Conservation (phyloP, 2,329 filamentous ascomycete species). For the Ascochyta rabiei region DNA sequence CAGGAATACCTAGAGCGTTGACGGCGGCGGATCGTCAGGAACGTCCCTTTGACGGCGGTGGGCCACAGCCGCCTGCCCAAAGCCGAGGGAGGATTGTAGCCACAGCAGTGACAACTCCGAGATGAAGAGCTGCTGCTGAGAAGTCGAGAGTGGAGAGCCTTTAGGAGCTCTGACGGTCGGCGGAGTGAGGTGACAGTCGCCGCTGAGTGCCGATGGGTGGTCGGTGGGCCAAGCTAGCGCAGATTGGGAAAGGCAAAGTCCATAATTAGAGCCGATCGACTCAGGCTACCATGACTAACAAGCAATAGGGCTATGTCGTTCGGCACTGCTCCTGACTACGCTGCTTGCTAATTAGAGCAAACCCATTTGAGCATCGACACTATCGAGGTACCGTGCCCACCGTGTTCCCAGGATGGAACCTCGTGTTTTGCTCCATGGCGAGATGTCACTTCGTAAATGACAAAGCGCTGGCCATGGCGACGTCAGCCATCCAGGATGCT, state of each 20-base stretch:
- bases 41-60: constrained; percentile 3
- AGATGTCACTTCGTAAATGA: constrained; percentile 34
- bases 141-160: constrained; percentile 15
- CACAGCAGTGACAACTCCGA: constrained; percentile 18
- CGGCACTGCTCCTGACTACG: constrained; percentile 18
- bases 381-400: constrained; percentile 45
- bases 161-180: constrained; percentile 17
- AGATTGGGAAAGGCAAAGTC: constrained; percentile 5
- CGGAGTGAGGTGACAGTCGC: constrained; percentile 20
- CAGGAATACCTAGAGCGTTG: constrained; percentile 1
- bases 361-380: constrained; percentile 27
- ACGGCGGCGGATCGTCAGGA: constrained; percentile 18
- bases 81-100: constrained; percentile 6
- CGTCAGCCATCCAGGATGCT: constrained; percentile 35
- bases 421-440: constrained; percentile 30
- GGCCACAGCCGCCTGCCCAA: constrained; percentile 1
- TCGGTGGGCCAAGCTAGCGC: constrained; percentile 6
- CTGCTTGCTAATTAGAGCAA: constrained; percentile 22
- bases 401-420: constrained; percentile 40
- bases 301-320: constrained; percentile 31
- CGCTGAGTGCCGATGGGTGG: constrained; percentile 2
- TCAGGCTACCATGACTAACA: constrained; percentile 2
- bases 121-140: constrained; percentile 16
- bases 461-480: constrained; percentile 31
- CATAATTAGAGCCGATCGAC: constrained; percentile 20